Evolutionary conservation across 2,329 filamentous ascomycete genomes (phyloP), one percentile per base, ranked within the genome.

Genomic region (Pyrenochaeta sp.): DNA sequence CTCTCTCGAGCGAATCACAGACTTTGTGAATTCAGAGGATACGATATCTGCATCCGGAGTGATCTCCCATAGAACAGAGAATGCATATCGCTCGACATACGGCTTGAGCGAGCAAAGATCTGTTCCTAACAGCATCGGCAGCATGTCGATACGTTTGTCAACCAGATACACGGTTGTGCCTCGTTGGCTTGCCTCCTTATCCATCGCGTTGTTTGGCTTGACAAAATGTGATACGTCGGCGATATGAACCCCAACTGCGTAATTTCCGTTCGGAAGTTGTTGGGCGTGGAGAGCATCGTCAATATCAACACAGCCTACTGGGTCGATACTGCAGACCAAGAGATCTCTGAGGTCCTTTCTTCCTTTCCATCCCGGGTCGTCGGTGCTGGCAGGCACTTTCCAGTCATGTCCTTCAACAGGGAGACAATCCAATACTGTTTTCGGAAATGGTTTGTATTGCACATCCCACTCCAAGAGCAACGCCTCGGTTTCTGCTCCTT

Each of bases 211-310:
- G 71, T 89, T 91, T 18, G 95, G 92, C 73, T 94, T 96, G 63
- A 99, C 94, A 67, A 99, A 99, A 74, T 99, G 89, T 7, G 94
- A 97, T n/a, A 99, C 94, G 71, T 99, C 94, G 19, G 94, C 95
- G 72, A 99, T 99, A 72, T 99, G 95, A 11, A 99, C 94, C 53
- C 94, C 94, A 7, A 99, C 91, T 71, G 97, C 90, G 55, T 86
- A 92, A 69, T 97, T 96, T 29, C 95, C 94, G 62, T 97, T 97
- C 0, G 90, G 87, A 15, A 99, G 76, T 36, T 81, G 80, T 48
- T 86, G 82, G 6, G 94, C 92, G 71, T 99, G 95, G 6, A 99
- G 82, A 13, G 94, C 94, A 72, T 99, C 95, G 63, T 99, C 94
- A 45, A 99, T 99, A 77, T 99, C 94, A 64, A 97, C 93, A 72